These are phyloP conservation scores for Solanum hybrid DNA, from an alignment of 305 asterid species.

Conservation along the genomic window DNA sequence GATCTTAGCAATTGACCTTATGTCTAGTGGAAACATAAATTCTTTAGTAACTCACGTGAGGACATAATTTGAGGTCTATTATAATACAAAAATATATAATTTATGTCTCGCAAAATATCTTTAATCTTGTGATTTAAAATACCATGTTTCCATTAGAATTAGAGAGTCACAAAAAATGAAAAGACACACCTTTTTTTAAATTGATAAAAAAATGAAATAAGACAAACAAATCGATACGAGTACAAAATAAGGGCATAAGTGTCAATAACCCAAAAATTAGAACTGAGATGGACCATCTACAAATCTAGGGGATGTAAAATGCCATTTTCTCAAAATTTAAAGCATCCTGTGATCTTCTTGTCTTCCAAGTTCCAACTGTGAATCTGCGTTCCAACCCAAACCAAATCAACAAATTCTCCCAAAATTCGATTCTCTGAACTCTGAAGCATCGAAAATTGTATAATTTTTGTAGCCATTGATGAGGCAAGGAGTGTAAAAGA, in stretches of 20 bases:
- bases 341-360: too few species aligned
- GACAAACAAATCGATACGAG: not conserved
- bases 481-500: not conserved
- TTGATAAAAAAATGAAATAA: accelerated
- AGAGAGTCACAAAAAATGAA: not conserved
- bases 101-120: accelerated
- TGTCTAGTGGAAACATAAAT: not conserved
- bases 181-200: accelerated
- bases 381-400: not conserved
- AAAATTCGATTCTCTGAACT: not conserved
- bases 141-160: not conserved
- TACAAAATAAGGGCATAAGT: not conserved
- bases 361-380: not conserved
- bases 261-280: not conserved
- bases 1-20: not conserved
- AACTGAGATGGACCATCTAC: not conserved
- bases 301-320: not conserved
- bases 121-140: not conserved
- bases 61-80: not conserved
- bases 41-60: not conserved
- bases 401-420: not conserved
- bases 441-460: not conserved
- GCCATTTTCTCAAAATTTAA: not conserved
- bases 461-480: not conserved
- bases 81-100: not conserved